Percentiles rank a stretch among this genome's conserved stretches.
Conservation (phyloP, 2,329 filamentous ascomycete genomes). For the Aspergillus japonicus region DNA sequence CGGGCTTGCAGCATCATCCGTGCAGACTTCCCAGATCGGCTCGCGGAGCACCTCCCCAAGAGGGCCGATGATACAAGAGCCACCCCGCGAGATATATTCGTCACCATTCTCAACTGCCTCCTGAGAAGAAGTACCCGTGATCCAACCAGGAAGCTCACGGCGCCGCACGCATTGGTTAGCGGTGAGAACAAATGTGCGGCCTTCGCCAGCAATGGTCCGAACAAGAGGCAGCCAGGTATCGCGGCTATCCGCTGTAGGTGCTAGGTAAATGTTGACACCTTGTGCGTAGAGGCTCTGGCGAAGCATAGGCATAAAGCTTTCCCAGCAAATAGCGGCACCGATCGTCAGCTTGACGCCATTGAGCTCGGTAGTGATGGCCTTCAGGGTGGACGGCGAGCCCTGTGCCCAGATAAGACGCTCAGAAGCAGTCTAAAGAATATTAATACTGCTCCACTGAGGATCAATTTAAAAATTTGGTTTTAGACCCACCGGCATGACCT, state of each 20-base stretch:
- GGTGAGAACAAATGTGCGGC: conserved; percentile 79
- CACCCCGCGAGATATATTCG: conserved; percentile 51
- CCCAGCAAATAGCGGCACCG: conserved; percentile 90
- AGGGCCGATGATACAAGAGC: conserved; percentile 78
- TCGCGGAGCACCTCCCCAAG: conserved; percentile 76
- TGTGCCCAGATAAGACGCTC: conserved; percentile 89
- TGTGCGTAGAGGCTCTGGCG: conserved; percentile 82
- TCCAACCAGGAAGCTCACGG: conserved; percentile 59
- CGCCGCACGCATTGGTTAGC: conserved; percentile 76
- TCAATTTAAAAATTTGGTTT: no score
- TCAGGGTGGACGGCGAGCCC: conserved; percentile 73
- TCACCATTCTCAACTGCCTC: conserved; percentile 12
- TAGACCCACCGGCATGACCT: conserved; percentile 76
- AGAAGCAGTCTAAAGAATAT: conserved; percentile 60
- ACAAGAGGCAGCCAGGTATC: conserved; percentile 82
- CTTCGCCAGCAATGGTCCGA: conserved; percentile 77
- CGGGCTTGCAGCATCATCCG: conserved; percentile 48
- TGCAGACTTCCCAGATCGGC: conserved; percentile 72
- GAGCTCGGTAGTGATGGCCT: conserved; percentile 75
- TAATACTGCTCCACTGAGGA: not conserved
- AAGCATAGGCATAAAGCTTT: conserved; percentile 91
- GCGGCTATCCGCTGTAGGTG: conserved; percentile 81
- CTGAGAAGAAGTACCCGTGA: conserved; percentile 34
- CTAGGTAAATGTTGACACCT: conserved; percentile 88
- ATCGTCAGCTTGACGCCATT: conserved; percentile 77